Evolutionary conservation across 1,139 yeast genomes (phyloP), one percentile per base, ranked within the genome.

Genomic region (Eremothecium cymbalariae): DNA sequence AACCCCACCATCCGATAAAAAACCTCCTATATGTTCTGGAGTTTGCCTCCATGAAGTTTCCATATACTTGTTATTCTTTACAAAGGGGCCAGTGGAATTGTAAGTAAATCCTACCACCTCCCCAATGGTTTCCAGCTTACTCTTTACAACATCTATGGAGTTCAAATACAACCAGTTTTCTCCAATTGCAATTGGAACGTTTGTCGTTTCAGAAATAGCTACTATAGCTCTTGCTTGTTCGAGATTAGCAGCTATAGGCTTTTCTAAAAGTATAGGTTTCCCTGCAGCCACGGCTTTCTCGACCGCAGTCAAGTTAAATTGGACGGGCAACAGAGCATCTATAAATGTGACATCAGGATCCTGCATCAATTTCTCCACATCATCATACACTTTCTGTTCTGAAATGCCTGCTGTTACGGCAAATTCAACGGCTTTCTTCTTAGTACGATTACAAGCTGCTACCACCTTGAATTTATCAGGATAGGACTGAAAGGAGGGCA

Each of bases 21-120:
- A 85, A 0, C 96, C 96, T 39, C 96, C 96, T 45, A 85, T 72
- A 54, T 86, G 96, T 57, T 84, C 79, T 23, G 96, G 96, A 39
- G 77, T 69, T 55, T 70, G 72, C 68, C 97, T 77, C 97, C 97
- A 86, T 6, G 81, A 50, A 5, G 90, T 81, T 24, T 67, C 62
- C 44, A 78, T 62, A 57, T 84, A 86, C 56, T 80, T 76, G 61
- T 72, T 77, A 38, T 64, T 51, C 18, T 66, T 67, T 44, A 74
- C 69, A 67, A 78, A 86, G 9, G 94, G 77, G 16, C 95, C 95
- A 3, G 95, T 83, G 22, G 88, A 70, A 45, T 73, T 75, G 62
- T 82, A 84, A 16, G 83, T 74, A 63, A 86, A 88, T 5, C 83
- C 79, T 28, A 75, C 71, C 25, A 83, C 69, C 8, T 74, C 72